Percentiles rank a stretch among this genome's conserved stretches.
phyloP scores from a whole-genome alignment of 352 stramenopile genomes.

The Discostella stelligera region DNA sequence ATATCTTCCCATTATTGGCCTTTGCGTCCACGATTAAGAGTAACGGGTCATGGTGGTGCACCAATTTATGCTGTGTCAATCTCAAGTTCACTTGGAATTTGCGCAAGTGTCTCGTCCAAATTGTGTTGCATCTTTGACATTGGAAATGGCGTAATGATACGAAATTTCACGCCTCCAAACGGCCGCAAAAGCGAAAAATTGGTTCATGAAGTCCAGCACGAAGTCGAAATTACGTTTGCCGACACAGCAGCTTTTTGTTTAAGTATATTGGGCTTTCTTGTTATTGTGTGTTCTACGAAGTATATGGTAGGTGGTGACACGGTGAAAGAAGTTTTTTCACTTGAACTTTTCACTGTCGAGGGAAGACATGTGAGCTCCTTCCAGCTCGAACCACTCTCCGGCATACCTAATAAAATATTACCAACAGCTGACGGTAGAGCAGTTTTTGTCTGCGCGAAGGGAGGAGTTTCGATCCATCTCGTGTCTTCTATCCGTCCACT shows the following conservation, averaged over 20 bases:
- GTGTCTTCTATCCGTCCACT: conserved; percentile 76
- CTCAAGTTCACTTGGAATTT: conserved; percentile 71
- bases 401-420: conserved; percentile 72
- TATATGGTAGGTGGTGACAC: conserved; percentile 28
- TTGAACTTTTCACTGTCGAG: conserved; percentile 80
- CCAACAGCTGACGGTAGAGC: conserved; percentile 73
- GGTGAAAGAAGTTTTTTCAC: conserved; percentile 63
- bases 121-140: conserved; percentile 79
- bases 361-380: conserved; percentile 72
- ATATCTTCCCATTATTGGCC: conserved; percentile 83
- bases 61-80: conserved; percentile 69
- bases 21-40: conserved; percentile 67
- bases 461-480: conserved; percentile 76
- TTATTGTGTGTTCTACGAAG: conserved; percentile 75
- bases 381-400: conserved; percentile 62
- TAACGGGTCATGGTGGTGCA: conserved; percentile 69
- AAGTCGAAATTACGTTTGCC: conserved; percentile 60
- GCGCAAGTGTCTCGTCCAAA: conserved; percentile 66
- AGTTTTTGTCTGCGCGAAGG: conserved; percentile 75
- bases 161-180: conserved; percentile 65
- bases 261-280: conserved; percentile 73
- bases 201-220: conserved; percentile 24
- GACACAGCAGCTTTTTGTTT: conserved; percentile 68
- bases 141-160: conserved; percentile 79
- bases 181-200: conserved; percentile 36